These are phyloP conservation scores for Encephalitozoon hellem DNA, from an alignment of 371 early-diverging fungal species.

Conservation along the genomic window DNA sequence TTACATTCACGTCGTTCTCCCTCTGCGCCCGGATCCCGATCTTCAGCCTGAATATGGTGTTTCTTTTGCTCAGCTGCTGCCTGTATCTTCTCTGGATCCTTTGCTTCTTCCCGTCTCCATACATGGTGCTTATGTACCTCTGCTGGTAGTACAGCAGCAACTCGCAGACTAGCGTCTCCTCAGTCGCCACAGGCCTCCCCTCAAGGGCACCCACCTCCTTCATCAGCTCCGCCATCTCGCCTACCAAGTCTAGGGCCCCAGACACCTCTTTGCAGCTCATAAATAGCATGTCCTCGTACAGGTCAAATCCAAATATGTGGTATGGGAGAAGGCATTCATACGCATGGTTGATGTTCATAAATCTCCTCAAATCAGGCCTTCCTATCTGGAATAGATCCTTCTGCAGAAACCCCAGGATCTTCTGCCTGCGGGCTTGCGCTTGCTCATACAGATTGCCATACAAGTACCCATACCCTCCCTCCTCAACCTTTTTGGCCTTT, in stretches of 20 bases:
- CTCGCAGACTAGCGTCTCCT: conserved; percentile 13
- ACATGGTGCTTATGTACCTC: background rate
- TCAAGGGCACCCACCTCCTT: background rate
- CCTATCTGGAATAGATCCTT: conserved; percentile 53
- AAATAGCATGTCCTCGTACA: conserved; percentile 57
- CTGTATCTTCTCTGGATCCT: background rate
- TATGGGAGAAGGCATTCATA: conserved; percentile 58
- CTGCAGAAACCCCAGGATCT: conserved; percentile 44
- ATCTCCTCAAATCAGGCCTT: conserved; percentile 51
- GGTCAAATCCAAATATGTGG: conserved; percentile 47
- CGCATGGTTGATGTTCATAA: conserved; percentile 51
- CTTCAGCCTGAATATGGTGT: conserved; percentile 22
- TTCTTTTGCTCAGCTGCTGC: background rate
- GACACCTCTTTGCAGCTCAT: background rate
- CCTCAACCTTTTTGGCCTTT: background rate
- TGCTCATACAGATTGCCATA: conserved; percentile 34
- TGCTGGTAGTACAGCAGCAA: conserved; percentile 25
- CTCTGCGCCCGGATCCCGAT: background rate
- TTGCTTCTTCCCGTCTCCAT: background rate
- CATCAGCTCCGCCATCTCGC: background rate
- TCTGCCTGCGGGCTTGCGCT: conserved; percentile 33
- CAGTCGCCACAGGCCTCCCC: background rate
- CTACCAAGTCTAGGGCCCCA: background rate
- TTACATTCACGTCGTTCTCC: conserved; percentile 1
- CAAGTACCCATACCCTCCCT: background rate